Base-by-base conservation (phyloP, 2,329 filamentous ascomycete species). In the Periconia digitata region DNA sequence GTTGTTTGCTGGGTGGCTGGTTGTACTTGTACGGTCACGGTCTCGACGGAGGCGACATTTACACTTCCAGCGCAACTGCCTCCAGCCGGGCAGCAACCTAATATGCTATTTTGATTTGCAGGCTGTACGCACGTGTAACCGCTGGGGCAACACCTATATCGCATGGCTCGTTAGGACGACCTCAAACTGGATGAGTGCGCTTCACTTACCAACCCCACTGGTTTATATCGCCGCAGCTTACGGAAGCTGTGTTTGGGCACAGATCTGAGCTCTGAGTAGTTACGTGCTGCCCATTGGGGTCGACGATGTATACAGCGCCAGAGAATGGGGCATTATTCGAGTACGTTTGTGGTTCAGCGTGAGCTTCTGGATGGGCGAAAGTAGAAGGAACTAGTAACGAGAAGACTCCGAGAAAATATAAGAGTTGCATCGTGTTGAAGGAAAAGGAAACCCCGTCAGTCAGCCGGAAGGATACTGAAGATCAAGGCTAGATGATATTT, bases 151-250 rank as follows among this genome's bases (percentile, higher is more conserved):
- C 70, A 73, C 69, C 70, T 72, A 40, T 10, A 22, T 10, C n/a
- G 27, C 27, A 32, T 13, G 12, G 10, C 2, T 6, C 1, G 7
- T 53, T 17, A 51, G 36, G 35, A 3, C 44, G n/a, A 40, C 18
- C 24, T 17, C 37, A 32, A 22, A 27, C 17, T 18, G 15, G 44
- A 12, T 18, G 21, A 21, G 13, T 8, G 2, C 2, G 16, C 16
- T 5, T 37, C 20, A 49, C 71, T 53, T 56, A 77, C 76, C 73
- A 78, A 44, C 72, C 70, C 6, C 72, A 65, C 37, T 73, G 64
- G 27, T 67, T 60, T 40, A 77, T 73, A 23, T 62, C 69, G 38
- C 65, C 69, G 55, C 76, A 78, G 55, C 71, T 74, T 46, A 72
- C 53, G 2, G 66, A 66, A n/a, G 68, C 69, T 3, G 59, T 60